Conservation (phyloP, 2,329 filamentous ascomycete genomes). For the Claviceps sorghi region DNA sequence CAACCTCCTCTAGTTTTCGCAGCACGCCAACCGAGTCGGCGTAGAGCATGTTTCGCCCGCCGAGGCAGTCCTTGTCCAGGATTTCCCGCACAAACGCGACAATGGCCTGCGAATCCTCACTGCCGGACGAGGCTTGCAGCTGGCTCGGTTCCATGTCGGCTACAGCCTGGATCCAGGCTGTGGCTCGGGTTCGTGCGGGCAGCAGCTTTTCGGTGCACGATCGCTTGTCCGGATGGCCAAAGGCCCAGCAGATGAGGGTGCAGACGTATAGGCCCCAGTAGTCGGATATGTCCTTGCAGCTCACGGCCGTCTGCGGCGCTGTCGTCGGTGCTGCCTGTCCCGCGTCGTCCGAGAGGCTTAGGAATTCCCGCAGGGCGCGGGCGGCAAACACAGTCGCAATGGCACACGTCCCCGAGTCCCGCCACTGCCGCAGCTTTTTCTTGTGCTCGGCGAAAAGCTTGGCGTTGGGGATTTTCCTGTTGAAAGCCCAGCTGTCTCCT, state of each 20-base stretch:
- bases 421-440: conserved; percentile 31
- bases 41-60: conserved; percentile 33
- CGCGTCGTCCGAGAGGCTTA: conserved; percentile 11
- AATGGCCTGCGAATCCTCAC: conserved; percentile 28
- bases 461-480: conserved; percentile 32
- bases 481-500: conserved; percentile 44
- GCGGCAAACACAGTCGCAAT: conserved; percentile 36
- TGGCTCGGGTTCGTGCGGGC: conserved; percentile 14
- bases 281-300: conserved; percentile 28
- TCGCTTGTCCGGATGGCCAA: conserved; percentile 22
- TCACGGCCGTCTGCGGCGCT: conserved; percentile 2
- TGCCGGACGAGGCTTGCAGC: conserved; percentile 20
- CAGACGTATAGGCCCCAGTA: conserved; percentile 44
- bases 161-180: conserved; percentile 26
- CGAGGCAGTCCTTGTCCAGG: conserved; percentile 35
- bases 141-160: conserved; percentile 26
- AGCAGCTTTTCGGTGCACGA: conserved; percentile 8
- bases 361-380: conserved; percentile 32
- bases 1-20: conserved; percentile 33
- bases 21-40: conserved; percentile 39
- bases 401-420: conserved; percentile 28
- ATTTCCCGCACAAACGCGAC: conserved; percentile 32
- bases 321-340: conserved; percentile 7
- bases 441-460: conserved; percentile 32
- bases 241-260: conserved; percentile 45